Conservation (phyloP, 108 stramenopile genomes). For the Skeletonema menzelii region DNA sequence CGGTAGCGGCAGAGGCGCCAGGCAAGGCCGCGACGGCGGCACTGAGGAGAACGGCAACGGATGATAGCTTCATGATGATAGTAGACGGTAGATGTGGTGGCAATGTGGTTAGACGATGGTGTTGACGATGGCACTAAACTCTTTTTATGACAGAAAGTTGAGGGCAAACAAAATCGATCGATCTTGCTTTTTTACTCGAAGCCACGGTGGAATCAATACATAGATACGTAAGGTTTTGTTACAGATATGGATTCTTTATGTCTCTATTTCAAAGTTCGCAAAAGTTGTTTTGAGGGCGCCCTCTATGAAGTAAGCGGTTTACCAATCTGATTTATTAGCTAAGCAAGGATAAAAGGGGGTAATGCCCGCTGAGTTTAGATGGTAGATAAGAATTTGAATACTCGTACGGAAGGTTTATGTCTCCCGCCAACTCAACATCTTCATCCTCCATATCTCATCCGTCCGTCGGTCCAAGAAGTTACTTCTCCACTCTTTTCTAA, state of each 20-base stretch:
- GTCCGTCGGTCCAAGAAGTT: too few species aligned
- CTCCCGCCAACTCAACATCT: too few species aligned
- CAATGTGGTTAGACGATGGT: background rate
- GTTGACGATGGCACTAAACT: background rate
- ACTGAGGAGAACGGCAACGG: background rate
- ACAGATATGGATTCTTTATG: background rate
- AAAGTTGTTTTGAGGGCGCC: background rate
- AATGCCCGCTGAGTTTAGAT: background rate
- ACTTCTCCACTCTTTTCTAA: too few species aligned
- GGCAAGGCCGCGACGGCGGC: background rate
- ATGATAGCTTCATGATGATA: background rate
- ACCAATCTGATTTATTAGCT: too few species aligned
- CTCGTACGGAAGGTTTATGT: background rate
- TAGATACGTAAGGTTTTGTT: background rate
- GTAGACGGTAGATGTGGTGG: background rate
- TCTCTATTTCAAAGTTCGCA: background rate
- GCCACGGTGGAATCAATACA: background rate
- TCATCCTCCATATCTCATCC: too few species aligned
- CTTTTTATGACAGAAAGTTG: too few species aligned
- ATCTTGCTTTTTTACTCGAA: too few species aligned
- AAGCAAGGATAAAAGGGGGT: background rate
- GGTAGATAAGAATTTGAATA: background rate
- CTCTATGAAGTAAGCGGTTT: too few species aligned
- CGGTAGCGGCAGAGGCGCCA: background rate
- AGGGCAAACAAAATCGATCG: too few species aligned